phyloP scores from a whole-genome alignment of 2,329 filamentous ascomycete genomes.

The Arthrobotrys iridis region DNA sequence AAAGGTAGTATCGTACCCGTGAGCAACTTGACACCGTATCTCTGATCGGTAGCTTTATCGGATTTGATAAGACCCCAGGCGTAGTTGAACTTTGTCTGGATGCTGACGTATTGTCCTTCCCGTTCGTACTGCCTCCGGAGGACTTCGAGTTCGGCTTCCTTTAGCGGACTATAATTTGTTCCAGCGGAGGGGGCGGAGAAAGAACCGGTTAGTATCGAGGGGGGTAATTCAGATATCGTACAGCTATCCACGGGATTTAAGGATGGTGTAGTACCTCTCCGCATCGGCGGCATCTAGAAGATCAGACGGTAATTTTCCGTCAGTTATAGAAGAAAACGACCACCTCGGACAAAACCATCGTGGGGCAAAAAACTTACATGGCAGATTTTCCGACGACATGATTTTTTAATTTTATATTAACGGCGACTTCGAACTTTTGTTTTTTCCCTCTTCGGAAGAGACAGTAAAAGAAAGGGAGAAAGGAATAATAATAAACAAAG shows the following conservation, averaged over 20 bases:
- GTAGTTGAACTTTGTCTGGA: conserved; percentile 99
- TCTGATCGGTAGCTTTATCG: conserved; percentile 81
- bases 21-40: conserved; percentile 90
- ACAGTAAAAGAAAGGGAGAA: too few species aligned
- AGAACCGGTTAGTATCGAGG: conserved; percentile 45
- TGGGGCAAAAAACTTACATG: conserved; percentile 61
- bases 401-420: not conserved
- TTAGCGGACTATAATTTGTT: conserved; percentile 75
- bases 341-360: conserved; percentile 3
- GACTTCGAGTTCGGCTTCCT: conserved; percentile 89
- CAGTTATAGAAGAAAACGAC: too few species aligned
- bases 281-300: conserved; percentile 91
- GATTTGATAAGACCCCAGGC: conserved; percentile 99
- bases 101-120: conserved; percentile 93
- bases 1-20: conserved; percentile 53
- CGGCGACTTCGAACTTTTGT: too few species aligned
- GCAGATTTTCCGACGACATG: conserved; percentile 62
- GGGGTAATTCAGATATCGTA: not conserved
- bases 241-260: not conserved
- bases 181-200: not conserved
- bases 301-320: conserved; percentile 9
- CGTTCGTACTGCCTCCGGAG: conserved; percentile 95
- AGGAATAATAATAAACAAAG: too few species aligned
- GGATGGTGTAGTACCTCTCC: conserved; percentile 74
- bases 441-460: too few species aligned